Evolutionary conservation across 129 eudicot genomes (phyloP), one percentile per base, ranked within the genome.

Genomic region (Saussurea involucrata): DNA sequence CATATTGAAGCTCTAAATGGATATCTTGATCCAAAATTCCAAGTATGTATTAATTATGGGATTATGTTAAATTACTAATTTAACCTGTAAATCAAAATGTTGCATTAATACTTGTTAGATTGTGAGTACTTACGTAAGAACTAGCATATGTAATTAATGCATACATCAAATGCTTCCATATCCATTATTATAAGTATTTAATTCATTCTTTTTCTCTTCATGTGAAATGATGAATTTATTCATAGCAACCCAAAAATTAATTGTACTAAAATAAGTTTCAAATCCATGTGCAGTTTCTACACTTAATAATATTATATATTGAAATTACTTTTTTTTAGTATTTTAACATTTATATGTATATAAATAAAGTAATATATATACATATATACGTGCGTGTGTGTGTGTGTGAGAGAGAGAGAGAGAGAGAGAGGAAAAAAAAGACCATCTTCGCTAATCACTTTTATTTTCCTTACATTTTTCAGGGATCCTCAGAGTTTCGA

Each of bases 1-100:
- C 82, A 83, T 32, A 83, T 90, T 64, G 91, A 93, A 68, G 87
- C 97, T 17, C 85, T 93, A 17, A 89, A 83, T 83, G 87, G 71
- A 65, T 87, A 80, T 66, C 83, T 90, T 9, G 85, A 79, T 72
- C 70, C 87, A 0, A 87, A 81, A 17, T 33, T 69, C 31, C 88
- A 87, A 80, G 97, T 89, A 90, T 44, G 69, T 63, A 55, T n/a
- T 46, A 46, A 46, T 46, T 46, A 46, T 13, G 20, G 57, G 58
- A n/a, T 46, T 46, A 46, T 0, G n/a, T 46, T 13, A 15, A n/a
- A 5, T 53, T 4, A 53, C 21, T 53, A n/a, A 17, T 53, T 53
- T 17, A n/a, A 53, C 6, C 9, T 17, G 22, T 53, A 53, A n/a
- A 53, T 53, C 21, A 15, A 15, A 49, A 49, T 37, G 12, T 7